Conservation (phyloP, 2,329 filamentous ascomycete genomes). For the Penicillium sp. region DNA sequence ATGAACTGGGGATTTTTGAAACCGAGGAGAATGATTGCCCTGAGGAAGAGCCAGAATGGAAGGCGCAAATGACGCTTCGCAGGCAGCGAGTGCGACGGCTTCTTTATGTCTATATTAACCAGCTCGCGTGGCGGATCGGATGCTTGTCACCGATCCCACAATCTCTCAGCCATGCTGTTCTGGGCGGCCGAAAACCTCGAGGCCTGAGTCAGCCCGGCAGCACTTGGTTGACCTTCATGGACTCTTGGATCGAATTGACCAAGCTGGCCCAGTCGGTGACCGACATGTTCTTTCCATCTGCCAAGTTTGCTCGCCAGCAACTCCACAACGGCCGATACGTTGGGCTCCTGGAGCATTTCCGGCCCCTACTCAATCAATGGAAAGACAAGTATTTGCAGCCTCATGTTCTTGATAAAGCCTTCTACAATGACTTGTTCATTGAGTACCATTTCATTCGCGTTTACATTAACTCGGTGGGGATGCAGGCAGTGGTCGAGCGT, state of each 20-base stretch:
- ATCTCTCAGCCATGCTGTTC: constrained; percentile 34
- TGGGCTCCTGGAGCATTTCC: constrained; percentile 46
- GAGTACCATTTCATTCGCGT: constrained; percentile 51
- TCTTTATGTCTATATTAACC: constrained; percentile 51
- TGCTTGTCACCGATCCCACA: constrained; percentile 54
- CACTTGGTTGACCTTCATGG: constrained; percentile 53
- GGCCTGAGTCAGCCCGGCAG: constrained; percentile 44
- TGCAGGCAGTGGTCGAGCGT: constrained; percentile 58
- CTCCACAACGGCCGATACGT: constrained; percentile 51
- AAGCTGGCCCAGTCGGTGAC: constrained; percentile 52
- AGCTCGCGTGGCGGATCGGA: constrained; percentile 52
- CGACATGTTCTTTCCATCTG: constrained; percentile 52
- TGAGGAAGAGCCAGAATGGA: constrained; percentile 28
- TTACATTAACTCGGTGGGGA: constrained; percentile 48
- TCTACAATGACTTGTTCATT: constrained; percentile 53
- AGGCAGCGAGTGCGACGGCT: constrained; percentile 39
- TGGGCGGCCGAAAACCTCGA: constrained; percentile 29
- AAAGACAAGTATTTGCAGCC: constrained; percentile 37
- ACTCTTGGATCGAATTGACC: constrained; percentile 51
- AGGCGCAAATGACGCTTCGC: constrained; percentile 33
- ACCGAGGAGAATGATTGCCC: constrained; percentile 32
- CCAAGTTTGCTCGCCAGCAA: constrained; percentile 36
- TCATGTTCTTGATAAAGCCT: constrained; percentile 31
- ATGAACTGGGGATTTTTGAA: constrained; percentile 54
- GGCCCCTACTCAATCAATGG: constrained; percentile 39